Base-by-base conservation (phyloP, 2,329 filamentous ascomycete genomes). In the Talaromyces pinophilus region DNA sequence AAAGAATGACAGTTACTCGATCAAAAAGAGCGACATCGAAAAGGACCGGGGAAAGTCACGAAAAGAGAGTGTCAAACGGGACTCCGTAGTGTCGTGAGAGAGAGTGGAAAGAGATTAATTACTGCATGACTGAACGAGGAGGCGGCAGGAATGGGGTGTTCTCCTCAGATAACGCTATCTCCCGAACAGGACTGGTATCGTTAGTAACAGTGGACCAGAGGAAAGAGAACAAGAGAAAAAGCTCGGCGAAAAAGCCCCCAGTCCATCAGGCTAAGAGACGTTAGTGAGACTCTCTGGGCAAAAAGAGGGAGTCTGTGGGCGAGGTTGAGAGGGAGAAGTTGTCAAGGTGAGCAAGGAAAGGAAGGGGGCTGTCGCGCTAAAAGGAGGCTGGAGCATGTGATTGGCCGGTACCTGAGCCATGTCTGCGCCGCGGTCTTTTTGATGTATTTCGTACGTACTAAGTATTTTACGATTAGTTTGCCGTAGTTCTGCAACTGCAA, bases 321-420 rank as follows among this genome's bases (percentile, higher is more conserved):
- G 62, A 59, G 62, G 42, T 22, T 8, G 42, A 59, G 35, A 59
- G 42, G 30, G 52, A 48, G 19, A 50, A 48, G 30, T 13, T 19
- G 22, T 25, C 22, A 25, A 25, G 25, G 25, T 4, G 48, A 57
- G 61, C 48, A 55, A 44, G 40, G 50, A 63, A 63, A 55, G n/a
- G 52, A 42, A 64, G 62, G 62, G 62, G 62, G 38, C 38, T 40
- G 17, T 25, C 25, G 6, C 38, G 38, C 62, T 63, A n/a, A 42
- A 35, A 28, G 25, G 22, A 38, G 19, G 6, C 0, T 1, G 0
- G 2, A 5, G 7, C 33, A 50, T 13, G 3, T 60, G 44, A 65
- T 65, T 65, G 63, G 63, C 0, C 17, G 30, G 63, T 65, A 5
- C 63, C 63, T 65, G 63, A 52, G n/a, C 62, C 22, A 59, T 5